A percentile compares a stretch with the other conserved stretches of the same genome.
Conservation (phyloP, 1,139 yeast species). For the Geotrichum bryndzae region DNA sequence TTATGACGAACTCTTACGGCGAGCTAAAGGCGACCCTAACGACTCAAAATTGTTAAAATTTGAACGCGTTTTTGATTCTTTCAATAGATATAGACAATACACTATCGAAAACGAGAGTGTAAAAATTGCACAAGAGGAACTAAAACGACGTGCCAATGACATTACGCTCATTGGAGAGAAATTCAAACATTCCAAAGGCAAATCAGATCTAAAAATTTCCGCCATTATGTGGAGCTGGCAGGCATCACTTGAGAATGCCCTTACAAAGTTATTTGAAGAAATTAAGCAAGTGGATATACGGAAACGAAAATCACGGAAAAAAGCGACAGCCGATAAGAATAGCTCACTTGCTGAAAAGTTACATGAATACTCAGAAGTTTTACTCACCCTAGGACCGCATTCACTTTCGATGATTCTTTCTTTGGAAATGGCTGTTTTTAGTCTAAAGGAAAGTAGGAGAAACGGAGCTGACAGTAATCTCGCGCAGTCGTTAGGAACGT, state of each 20-base stretch:
- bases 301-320: not conserved
- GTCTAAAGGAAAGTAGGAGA: conserved; percentile 5
- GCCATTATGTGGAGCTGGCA: conserved; percentile 14
- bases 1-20: conserved; percentile 33
- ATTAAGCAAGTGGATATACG: conserved; percentile 3
- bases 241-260: conserved; percentile 2
- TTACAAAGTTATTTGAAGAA: conserved; percentile 7
- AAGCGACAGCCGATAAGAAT: not conserved
- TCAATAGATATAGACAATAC: conserved; percentile 65
- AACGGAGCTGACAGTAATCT: not conserved
- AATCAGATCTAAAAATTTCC: conserved; percentile 6
- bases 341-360: conserved; percentile 6
- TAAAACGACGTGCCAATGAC: not conserved
- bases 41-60: conserved; percentile 34
- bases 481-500: not conserved
- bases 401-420: conserved; percentile 13
- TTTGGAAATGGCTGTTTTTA: conserved; percentile 15
- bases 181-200: conserved; percentile 5
- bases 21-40: conserved; percentile 36
- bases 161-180: not conserved
- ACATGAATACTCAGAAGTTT: conserved; percentile 1
- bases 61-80: conserved; percentile 56
- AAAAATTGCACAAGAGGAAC: conserved; percentile 1
- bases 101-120: conserved; percentile 25
- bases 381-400: conserved; percentile 38